Percentiles rank a stretch among this genome's conserved stretches.
phyloP scores from a whole-genome alignment of 495 filamentous ascomycete genomes.

The Xylaria castorea region DNA sequence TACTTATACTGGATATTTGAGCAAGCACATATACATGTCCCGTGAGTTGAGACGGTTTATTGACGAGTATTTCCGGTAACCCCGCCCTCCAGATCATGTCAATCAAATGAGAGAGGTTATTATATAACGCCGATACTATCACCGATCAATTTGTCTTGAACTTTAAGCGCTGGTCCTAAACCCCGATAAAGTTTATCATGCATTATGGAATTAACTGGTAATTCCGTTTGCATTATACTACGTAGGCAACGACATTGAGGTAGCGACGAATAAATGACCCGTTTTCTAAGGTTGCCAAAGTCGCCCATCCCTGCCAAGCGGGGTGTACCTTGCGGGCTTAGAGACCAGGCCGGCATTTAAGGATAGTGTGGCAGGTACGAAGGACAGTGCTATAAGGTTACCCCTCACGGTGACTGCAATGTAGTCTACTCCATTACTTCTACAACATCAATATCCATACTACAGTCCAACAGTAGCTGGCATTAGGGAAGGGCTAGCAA shows the following conservation, averaged over 20 bases:
- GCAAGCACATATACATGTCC: neutral
- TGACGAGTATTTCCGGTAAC: conserved; percentile 4
- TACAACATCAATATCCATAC: too few species aligned
- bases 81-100: neutral
- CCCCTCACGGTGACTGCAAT: too few species aligned
- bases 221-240: neutral
- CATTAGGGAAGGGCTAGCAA: too few species aligned
- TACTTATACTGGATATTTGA: neutral
- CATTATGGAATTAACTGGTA: neutral
- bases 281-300: neutral
- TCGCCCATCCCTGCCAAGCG: neutral
- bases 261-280: neutral
- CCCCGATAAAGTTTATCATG: neutral
- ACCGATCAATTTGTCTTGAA: neutral
- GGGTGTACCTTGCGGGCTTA: too few species aligned
- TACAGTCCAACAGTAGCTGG: too few species aligned
- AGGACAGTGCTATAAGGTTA: too few species aligned
- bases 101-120: neutral
- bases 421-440: too few species aligned
- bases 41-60: neutral
- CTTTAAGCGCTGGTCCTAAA: neutral
- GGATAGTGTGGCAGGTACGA: too few species aligned
- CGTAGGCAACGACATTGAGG: neutral
- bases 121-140: conserved; percentile 21
- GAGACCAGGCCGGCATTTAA: too few species aligned